Evolutionary conservation across 1,284 basidiomycete species (phyloP).

Genomic region (Vanrija pseudolonga): DNA sequence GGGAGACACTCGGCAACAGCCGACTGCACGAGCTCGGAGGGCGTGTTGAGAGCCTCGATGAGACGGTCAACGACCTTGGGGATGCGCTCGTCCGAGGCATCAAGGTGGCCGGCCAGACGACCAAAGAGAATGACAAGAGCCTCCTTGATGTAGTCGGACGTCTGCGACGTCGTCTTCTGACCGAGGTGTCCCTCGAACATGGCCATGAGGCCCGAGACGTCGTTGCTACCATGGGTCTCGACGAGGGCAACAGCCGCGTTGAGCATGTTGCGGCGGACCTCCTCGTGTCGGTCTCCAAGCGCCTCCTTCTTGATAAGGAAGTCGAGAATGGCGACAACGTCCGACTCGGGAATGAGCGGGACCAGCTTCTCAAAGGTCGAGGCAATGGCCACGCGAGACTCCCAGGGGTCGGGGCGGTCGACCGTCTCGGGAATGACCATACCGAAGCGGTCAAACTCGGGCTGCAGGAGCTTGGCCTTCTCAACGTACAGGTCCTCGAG

Average conservation of each 20-base stretch:
- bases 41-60: constrained; percentile 86
- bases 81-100: constrained; percentile 69
- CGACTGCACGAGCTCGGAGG: constrained; percentile 92
- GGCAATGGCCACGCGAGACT: constrained; percentile 73
- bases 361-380: constrained; percentile 67
- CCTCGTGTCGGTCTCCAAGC: constrained; percentile 77
- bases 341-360: constrained; percentile 61
- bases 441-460: constrained; percentile 87
- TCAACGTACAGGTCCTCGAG: constrained; percentile 76
- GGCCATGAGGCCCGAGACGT: constrained; percentile 71
- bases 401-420: constrained; percentile 91
- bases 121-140: constrained; percentile 94
- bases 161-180: constrained; percentile 63
- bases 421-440: constrained; percentile 89
- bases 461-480: constrained; percentile 81
- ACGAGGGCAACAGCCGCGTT: constrained; percentile 76
- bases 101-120: constrained; percentile 83
- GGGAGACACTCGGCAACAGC: constrained; percentile 93
- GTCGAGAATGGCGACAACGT: constrained; percentile 75
- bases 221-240: constrained; percentile 73
- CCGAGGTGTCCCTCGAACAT: constrained; percentile 81
- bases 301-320: constrained; percentile 83
- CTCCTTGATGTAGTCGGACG: constrained; percentile 85
- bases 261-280: constrained; percentile 84
- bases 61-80: constrained; percentile 84